A percentile compares a stretch with the other conserved stretches of the same genome.
phyloP scores from a whole-genome alignment of 2,329 filamentous ascomycete species.

The Aspergillus sp. region DNA sequence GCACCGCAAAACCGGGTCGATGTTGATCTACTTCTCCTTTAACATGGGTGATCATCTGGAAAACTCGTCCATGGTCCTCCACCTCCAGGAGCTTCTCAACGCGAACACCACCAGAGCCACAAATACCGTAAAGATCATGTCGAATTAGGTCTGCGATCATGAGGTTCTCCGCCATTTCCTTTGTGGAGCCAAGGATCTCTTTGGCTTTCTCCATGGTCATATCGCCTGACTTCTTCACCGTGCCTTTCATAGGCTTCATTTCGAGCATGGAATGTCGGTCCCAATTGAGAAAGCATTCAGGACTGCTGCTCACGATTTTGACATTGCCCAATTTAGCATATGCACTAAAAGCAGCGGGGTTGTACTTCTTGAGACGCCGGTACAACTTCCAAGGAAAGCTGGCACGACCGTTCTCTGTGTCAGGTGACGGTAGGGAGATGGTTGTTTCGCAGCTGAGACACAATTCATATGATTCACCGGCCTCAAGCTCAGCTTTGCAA shows the following conservation, averaged over 20 bases:
- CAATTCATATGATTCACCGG: conserved; percentile 80
- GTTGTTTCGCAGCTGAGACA: conserved; percentile 74
- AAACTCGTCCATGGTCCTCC: conserved; percentile 87
- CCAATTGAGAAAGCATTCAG: conserved; percentile 81
- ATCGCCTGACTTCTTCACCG: conserved; percentile 69
- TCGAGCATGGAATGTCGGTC: conserved; percentile 41
- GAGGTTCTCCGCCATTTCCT: conserved; percentile 91
- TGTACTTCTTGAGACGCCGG: conserved; percentile 61
- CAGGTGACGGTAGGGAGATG: conserved; percentile 43
- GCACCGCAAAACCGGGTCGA: conserved; percentile 25
- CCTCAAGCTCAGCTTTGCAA: conserved; percentile 68
- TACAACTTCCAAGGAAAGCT: conserved; percentile 65
- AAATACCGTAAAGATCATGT: conserved; percentile 84
- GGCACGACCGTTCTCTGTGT: conserved; percentile 16
- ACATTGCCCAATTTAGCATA: conserved; percentile 66
- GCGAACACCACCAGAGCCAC: conserved; percentile 65
- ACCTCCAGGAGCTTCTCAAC: conserved; percentile 79
- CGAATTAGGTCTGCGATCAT: conserved; percentile 98
- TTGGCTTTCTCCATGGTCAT: conserved; percentile 70
- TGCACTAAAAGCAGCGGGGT: conserved; percentile 81
- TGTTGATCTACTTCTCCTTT: conserved; percentile 52
- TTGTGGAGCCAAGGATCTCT: conserved; percentile 68
- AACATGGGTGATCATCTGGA: conserved; percentile 85
- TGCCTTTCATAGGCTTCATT: conserved; percentile 95
- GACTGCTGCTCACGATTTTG: conserved; percentile 77